Conservation (phyloP, 257 asterid species). For the Verbena officinalis region DNA sequence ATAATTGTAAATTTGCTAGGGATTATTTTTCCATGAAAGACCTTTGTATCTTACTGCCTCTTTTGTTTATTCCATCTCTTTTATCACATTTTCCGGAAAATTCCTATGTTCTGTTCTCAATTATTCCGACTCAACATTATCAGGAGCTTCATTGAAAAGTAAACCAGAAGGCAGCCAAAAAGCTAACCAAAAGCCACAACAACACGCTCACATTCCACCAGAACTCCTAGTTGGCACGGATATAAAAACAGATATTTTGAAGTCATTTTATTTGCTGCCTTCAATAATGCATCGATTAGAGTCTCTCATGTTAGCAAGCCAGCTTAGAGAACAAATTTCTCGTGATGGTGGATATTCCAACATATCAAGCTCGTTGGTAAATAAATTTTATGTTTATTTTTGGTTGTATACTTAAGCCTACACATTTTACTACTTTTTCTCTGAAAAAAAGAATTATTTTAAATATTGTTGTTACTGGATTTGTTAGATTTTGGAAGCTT, state of each 20-base stretch:
- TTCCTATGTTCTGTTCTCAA: neutral
- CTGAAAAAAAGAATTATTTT: no score
- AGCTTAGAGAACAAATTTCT: conserved; percentile 73
- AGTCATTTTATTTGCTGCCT: conserved; percentile 86
- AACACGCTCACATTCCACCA: conserved; percentile 78
- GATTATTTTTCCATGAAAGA: no score
- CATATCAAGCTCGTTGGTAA: conserved; percentile 76
- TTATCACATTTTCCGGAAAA: neutral
- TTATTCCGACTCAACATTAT: conserved; percentile 11
- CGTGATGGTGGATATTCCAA: conserved; percentile 41
- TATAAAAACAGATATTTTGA: conserved; percentile 59
- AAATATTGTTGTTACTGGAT: no score
- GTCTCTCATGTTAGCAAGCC: conserved; percentile 92
- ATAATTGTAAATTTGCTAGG: no score
- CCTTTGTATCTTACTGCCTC: neutral
- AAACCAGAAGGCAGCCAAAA: conserved; percentile 36
- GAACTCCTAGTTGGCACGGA: conserved; percentile 76
- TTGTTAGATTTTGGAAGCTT: conserved; percentile 82
- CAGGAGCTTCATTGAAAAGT: conserved; percentile 40
- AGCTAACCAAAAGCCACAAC: conserved; percentile 50
- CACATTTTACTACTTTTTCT: no score
- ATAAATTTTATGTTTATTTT: no score
- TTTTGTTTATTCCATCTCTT: no score
- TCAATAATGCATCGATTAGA: conserved; percentile 90
- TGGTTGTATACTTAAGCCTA: no score